Evolutionary conservation across 148 eudicot genomes (phyloP), one percentile per base, ranked within the genome.

Genomic region (Camellia lanceoleosa): DNA sequence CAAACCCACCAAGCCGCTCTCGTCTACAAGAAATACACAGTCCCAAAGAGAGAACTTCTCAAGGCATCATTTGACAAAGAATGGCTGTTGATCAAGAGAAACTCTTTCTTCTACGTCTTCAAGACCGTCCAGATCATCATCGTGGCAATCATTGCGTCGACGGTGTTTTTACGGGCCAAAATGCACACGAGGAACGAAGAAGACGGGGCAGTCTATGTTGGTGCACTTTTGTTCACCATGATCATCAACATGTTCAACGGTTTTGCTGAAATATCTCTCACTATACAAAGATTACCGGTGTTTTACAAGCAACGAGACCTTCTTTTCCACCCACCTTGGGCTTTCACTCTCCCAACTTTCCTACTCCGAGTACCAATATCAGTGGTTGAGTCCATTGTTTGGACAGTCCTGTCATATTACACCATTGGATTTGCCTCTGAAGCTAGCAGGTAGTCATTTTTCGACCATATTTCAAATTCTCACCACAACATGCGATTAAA

Each of bases 351-450:
- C 13, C 97, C 98, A 12, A 92, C 81, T 60, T 91, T 91, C 82
- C 64, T 92, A 4, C 89, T 94, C 52, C 80, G 91, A 5, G 76
- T 94, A 38, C 98, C 98, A 5, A 90, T 94, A 14, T 91, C 97
- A 0, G 73, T 91, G 3, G 70, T 91, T 54, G 98, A 94, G 71
- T 79, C 95, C 0, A 65, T 86, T 41, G 86, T 89, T 82, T 94
- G 93, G 95, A 86, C 86, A 74, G 83, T 83, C 63, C 65, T 91
- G 43, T 90, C 97, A 0, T 94, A 94, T 71, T 92, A 91, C 76
- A 82, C 94, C 49, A 87, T 92, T 19, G 98, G 98, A 52, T 94
- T 94, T 73, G 91, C 98, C 16, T 96, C 98, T 3, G 94, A 94
- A 84, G 91, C 95, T 20, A 88, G 92, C 93, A 89, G 97, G 98